Base-by-base conservation (phyloP, 177 flowering plant species). In the Vitis hybrid region DNA sequence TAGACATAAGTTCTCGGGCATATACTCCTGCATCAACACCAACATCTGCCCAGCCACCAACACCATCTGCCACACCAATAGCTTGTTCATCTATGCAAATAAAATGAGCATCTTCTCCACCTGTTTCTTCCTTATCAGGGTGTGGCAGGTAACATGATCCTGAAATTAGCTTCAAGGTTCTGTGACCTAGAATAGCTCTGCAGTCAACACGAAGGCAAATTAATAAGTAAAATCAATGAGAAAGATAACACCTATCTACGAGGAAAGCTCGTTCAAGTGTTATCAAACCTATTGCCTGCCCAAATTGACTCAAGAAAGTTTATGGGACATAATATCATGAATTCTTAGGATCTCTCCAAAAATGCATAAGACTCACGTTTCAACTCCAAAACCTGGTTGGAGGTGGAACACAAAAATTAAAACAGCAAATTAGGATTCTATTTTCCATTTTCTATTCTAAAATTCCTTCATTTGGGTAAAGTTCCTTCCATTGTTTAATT, bases 61-160 rank as follows among this genome's bases (percentile, higher is more conserved):
- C 87, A 30, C 89, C 89, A 79, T 86, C 89, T 2, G 89, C 87
- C 18, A 86, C 83, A 24, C 89, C 89, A 67, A 86, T 78, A 60
- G 70, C 82, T 68, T 82, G 87, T 61, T 82, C 72, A 48, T 79
- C 80, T n/a, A 2, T 68, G 60, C 81, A 78, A 46, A 86, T 82
- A 59, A 86, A 86, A 59, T 84, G 80, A 46, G 87, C 87, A 78
- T 86, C 89, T 52, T 86, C 89, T 67, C 88, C 88, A 1, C 84
- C 81, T 1, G 82, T 81, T 55, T 67, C 78, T 70, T 81, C 85
- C 69, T 84, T 84, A 56, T 79, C 87, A 65, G 87, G 87, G 70
- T 84, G 87, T 14, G 87, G 87, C 61, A 80, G 54, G 76, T 77
- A 82, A 68, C 81, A 81, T 61, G 83, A 80, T 4, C 85, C 87